Evolutionary conservation across 441 rosid genomes (phyloP), one percentile per base, ranked within the genome.

Genomic region (Adansonia gregorii): DNA sequence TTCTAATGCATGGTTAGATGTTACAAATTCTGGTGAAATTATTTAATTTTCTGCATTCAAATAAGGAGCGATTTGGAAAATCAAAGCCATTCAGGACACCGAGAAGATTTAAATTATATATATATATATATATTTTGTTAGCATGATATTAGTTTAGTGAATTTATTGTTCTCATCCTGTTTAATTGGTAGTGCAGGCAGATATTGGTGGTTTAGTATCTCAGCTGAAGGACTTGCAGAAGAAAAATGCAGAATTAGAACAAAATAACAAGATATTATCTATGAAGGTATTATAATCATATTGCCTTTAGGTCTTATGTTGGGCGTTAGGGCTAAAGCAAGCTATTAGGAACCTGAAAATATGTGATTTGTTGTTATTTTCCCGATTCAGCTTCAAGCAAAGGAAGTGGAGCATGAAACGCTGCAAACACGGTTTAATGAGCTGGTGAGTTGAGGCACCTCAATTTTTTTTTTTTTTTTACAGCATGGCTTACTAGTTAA

Each of bases 171-270:
- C 14, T 82, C 55, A 63, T 24, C 5, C 24, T 17, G 76, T 19
- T 35, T 56, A 70, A 70, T 74, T 5, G 66, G 22, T 72, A 72
- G 43, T 60, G 89, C 91, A 96, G 99, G 85, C 86, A 0, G 98
- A 96, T 86, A 87, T 96, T 74, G 89, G 96, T 85, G 89, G 97
- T 79, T 84, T 96, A 79, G 93, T 94, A 55, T 86, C 97, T 65
- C 99, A 94, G 83, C 86, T 96, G 41, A 88, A 92, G 77, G 94
- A 96, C 63, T 74, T 91, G 41, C 99, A 82, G 89, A 89, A 76
- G 84, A 92, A 78, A 87, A 93, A 90, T 85, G 82, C 83, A 1
- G 96, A 90, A 45, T 80, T 90, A 86, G 97, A 94, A 83, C 93
- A 93, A 69, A 86, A 70, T 72, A 94, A 89, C 85, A 85, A 77